Evolutionary conservation across 208 protist species (phyloP).

Genomic region (Tritrichomonas foetus): DNA sequence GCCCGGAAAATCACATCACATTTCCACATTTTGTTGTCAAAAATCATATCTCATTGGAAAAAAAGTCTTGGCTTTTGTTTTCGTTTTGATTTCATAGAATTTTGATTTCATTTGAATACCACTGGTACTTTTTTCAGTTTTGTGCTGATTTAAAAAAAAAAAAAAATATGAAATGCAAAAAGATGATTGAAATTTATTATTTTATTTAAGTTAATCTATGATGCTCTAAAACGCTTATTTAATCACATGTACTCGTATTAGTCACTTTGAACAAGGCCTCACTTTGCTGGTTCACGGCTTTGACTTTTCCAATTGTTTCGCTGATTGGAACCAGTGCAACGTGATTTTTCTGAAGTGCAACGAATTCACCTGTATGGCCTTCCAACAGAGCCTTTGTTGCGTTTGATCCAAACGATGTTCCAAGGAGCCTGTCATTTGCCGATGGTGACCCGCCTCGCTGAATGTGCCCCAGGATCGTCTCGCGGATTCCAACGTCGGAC

Average conservation of each 20-base stretch:
- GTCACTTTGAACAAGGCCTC: background rate
- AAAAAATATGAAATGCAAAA: no score
- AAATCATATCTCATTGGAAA: no score
- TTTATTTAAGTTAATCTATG: background rate
- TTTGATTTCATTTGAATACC: no score
- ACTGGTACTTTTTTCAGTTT: no score
- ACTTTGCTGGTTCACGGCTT: background rate
- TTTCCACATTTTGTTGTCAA: no score
- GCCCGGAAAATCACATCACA: no score
- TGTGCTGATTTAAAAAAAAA: no score
- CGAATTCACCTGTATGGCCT: background rate
- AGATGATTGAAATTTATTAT: no score
- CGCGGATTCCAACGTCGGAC: background rate
- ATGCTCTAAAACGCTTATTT: background rate
- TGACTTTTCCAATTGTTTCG: background rate
- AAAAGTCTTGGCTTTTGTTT: no score
- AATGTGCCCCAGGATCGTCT: background rate
- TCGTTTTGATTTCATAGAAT: no score
- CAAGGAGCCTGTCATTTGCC: background rate
- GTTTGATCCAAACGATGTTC: background rate
- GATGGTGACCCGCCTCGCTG: background rate
- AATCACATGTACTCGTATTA: background rate
- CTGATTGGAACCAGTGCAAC: background rate
- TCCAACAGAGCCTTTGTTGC: background rate
- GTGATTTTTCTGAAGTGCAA: background rate